phyloP scores from a whole-genome alignment of 2,329 filamentous ascomycete species.

The Paecilomyces fulvus region DNA sequence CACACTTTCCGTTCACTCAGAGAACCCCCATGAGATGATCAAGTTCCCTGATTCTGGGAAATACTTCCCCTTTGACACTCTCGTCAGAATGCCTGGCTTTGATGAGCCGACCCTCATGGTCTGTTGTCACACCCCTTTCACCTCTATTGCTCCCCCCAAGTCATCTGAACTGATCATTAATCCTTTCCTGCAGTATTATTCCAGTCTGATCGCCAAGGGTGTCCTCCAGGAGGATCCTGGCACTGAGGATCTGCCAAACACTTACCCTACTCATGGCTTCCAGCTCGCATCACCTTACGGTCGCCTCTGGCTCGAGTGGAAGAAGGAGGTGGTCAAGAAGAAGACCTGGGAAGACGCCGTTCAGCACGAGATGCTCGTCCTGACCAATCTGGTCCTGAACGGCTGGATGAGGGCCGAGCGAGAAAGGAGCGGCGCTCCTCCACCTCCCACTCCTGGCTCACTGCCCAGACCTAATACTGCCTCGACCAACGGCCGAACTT shows the following conservation, averaged over 20 bases:
- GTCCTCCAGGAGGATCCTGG: not conserved
- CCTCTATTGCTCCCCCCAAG: not conserved
- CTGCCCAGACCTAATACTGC: not conserved
- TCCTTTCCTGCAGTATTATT: conserved; percentile 14
- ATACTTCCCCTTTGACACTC: conserved; percentile 34
- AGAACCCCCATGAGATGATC: conserved; percentile 11
- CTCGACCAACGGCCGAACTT: not conserved
- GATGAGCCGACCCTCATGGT: conserved; percentile 18
- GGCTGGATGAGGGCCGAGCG: conserved; percentile 12
- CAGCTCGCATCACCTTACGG: conserved; percentile 19
- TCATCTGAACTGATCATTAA: not conserved
- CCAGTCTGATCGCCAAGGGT: conserved; percentile 16
- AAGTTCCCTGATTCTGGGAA: conserved; percentile 17
- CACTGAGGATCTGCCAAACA: conserved; percentile 11
- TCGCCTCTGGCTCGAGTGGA: conserved; percentile 21
- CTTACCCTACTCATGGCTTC: conserved; percentile 9
- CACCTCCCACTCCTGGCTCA: not conserved
- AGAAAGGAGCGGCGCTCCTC: not conserved
- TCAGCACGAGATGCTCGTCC: conserved; percentile 13
- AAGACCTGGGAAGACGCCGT: conserved; percentile 15
- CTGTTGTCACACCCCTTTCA: conserved; percentile 5
- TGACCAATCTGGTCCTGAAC: conserved; percentile 12
- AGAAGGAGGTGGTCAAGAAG: conserved; percentile 7
- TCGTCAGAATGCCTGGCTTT: conserved; percentile 18
- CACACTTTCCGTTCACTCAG: conserved; percentile 21